phyloP scores from a whole-genome alignment of 306 rosid species.

The Vachellia pachyceras region DNA sequence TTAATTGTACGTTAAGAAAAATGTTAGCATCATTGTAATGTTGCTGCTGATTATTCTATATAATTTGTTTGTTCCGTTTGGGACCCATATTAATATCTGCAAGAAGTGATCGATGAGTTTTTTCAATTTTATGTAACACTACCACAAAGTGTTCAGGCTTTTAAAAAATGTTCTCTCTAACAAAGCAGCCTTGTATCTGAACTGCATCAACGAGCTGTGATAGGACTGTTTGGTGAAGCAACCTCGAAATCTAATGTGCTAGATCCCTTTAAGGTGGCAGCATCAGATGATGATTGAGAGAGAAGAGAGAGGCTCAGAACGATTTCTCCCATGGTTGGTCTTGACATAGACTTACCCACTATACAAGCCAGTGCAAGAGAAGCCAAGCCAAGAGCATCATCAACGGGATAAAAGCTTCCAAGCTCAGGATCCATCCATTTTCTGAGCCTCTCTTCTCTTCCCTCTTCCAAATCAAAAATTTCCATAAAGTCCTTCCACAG shows the following conservation, averaged over 20 bases:
- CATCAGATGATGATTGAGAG: background rate
- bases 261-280: background rate
- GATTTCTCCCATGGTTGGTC: constrained; percentile 6
- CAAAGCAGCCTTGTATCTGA: no score
- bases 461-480: background rate
- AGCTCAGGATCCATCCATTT: constrained; percentile 20
- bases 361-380: background rate
- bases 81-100: background rate
- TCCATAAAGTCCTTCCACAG: background rate
- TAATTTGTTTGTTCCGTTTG: background rate
- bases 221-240: background rate
- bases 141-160: no score
- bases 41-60: background rate
- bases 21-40: background rate
- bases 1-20: background rate
- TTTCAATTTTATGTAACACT: no score
- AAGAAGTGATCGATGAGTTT: background rate
- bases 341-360: background rate
- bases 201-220: background rate
- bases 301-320: constrained; percentile 11
- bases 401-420: constrained; percentile 26
- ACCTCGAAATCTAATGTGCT: background rate
- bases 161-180: no score
- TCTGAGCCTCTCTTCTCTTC: constrained; percentile 2
- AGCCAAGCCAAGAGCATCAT: constrained; percentile 19